Evolutionary conservation across 352 stramenopile species (phyloP).

Genomic region (Phytophthora foliorum): DNA sequence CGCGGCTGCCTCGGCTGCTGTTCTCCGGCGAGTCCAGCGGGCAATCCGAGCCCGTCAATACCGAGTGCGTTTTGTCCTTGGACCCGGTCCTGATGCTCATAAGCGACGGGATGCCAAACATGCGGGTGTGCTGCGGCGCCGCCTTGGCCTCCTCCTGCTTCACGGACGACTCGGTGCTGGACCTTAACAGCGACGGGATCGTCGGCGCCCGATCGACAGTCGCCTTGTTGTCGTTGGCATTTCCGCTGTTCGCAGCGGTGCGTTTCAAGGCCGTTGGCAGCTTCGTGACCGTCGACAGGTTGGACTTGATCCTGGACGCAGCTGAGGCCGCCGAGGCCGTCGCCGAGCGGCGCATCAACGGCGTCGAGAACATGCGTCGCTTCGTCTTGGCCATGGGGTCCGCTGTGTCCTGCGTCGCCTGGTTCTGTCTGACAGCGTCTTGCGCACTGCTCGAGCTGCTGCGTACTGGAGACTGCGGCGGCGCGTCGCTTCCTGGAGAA

Average conservation of each 20-base stretch:
- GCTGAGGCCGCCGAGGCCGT: constrained; percentile 46
- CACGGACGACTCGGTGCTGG: constrained; percentile 30
- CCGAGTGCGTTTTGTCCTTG: constrained; percentile 33
- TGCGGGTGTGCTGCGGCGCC: constrained; percentile 11
- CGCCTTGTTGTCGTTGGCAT: constrained; percentile 15
- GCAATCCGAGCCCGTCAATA: constrained; percentile 1
- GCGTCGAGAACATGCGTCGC: constrained; percentile 49
- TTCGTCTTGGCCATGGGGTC: constrained; percentile 41
- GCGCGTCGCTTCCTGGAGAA: constrained; percentile 29
- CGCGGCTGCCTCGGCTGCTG: constrained; percentile 4
- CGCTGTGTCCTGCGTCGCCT: constrained; percentile 7
- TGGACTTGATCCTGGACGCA: constrained; percentile 43
- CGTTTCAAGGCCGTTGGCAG: constrained; percentile 42
- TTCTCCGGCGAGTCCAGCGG: constrained; percentile 19
- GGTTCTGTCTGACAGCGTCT: constrained; percentile 20
- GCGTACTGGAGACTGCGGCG: constrained; percentile 1
- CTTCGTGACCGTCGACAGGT: constrained; percentile 45
- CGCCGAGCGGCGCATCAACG: constrained; percentile 47
- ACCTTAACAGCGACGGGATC: constrained; percentile 23
- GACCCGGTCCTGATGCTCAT: constrained; percentile 33
- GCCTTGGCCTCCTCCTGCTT: constrained; percentile 31
- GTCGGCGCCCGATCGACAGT: constrained; percentile 7
- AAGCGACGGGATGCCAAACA: constrained; percentile 44
- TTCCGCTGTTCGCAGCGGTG: constrained; percentile 12
- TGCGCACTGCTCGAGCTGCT: constrained; percentile 11